phyloP scores from a whole-genome alignment of 2,329 filamentous ascomycete genomes.

The Diplodia scrobiculata region DNA sequence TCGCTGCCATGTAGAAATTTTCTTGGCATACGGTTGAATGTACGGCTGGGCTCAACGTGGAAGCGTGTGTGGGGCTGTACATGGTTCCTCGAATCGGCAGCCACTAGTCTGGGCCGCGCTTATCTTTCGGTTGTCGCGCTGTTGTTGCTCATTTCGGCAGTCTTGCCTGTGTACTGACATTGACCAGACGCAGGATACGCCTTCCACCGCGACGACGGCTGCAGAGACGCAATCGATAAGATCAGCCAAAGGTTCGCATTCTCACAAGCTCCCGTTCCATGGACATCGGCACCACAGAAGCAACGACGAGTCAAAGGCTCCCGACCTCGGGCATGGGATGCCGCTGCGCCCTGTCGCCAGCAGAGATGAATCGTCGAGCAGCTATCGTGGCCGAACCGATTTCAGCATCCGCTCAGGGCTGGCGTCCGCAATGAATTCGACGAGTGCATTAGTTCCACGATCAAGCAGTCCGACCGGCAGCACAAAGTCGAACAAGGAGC shows the following conservation, averaged over 20 bases:
- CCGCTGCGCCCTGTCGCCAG: conserved; percentile 72
- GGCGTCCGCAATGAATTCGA: conserved; percentile 55
- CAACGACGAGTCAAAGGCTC: conserved; percentile 58
- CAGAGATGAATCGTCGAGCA: conserved; percentile 69
- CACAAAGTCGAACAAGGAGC: conserved; percentile 59
- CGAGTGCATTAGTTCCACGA: conserved; percentile 58
- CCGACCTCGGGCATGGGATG: conserved; percentile 43
- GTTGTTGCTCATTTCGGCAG: conserved; percentile 19
- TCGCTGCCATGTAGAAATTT: neutral
- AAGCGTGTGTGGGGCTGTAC: neutral
- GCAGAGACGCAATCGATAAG: conserved; percentile 43
- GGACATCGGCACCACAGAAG: conserved; percentile 69
- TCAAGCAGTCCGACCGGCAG: conserved; percentile 83
- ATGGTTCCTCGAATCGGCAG: conserved; percentile 9
- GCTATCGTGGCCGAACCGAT: conserved; percentile 45
- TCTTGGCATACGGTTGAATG: neutral
- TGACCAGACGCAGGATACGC: conserved; percentile 25
- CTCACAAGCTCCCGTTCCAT: conserved; percentile 64
- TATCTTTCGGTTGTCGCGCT: neutral
- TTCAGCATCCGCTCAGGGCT: conserved; percentile 54
- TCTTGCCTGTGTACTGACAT: neutral
- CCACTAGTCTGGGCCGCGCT: conserved; percentile 13
- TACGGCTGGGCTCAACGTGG: neutral
- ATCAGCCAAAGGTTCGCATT: conserved; percentile 60
- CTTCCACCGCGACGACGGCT: conserved; percentile 18